phyloP scores from a whole-genome alignment of 2,329 filamentous ascomycete genomes.

The Epichloe sp. region DNA sequence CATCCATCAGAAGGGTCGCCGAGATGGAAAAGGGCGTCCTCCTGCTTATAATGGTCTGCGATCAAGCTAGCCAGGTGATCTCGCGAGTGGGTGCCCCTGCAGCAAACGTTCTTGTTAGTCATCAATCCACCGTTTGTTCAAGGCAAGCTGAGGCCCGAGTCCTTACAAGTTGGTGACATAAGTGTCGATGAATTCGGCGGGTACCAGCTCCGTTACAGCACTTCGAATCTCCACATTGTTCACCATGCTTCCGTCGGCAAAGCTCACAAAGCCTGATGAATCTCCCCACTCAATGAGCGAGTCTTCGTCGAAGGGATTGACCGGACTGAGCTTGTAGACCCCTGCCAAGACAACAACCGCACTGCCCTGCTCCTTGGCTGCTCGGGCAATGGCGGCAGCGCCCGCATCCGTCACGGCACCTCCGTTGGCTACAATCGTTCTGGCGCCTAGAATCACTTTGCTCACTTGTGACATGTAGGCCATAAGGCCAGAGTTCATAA shows the following conservation, averaged over 20 bases:
- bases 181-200: conserved; percentile 60
- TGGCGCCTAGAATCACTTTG: conserved; percentile 84
- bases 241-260: conserved; percentile 67
- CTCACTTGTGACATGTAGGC: conserved; percentile 92
- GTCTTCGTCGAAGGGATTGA: conserved; percentile 74
- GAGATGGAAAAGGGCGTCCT: conserved; percentile 52
- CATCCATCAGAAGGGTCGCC: conserved; percentile 22
- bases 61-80: conserved; percentile 63
- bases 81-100: conserved; percentile 52
- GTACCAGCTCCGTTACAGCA: conserved; percentile 71
- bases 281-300: conserved; percentile 78
- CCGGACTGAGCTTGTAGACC: conserved; percentile 86
- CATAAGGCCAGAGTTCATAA: conserved; percentile 76
- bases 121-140: not conserved
- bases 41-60: conserved; percentile 60
- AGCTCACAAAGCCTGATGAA: conserved; percentile 61
- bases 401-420: conserved; percentile 74
- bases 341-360: conserved; percentile 82
- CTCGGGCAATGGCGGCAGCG: conserved; percentile 70
- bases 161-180: conserved; percentile 68
- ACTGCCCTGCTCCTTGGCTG: conserved; percentile 68
- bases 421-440: conserved; percentile 79
- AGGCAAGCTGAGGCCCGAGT: conserved; percentile 1
- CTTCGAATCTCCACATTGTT: conserved; percentile 66
- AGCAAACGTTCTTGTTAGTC: not conserved